Evolutionary conservation across 139 green algal genomes (phyloP), one percentile per base, ranked within the genome.

Genomic region (Auxenochlorella protothecoides): DNA sequence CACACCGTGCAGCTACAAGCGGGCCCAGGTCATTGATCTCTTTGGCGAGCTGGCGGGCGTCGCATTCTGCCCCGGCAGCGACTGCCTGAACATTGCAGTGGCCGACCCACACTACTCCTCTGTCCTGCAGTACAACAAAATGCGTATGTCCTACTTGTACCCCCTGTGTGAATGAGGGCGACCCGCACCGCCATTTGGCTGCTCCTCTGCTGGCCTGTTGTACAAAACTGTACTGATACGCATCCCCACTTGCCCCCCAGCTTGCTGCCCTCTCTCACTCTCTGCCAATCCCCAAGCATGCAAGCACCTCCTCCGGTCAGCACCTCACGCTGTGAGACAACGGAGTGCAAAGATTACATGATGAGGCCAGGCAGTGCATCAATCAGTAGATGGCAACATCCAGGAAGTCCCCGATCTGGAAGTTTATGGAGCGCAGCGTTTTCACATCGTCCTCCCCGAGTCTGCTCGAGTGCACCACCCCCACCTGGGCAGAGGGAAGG

Each of bases 401-500:
- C 59, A 77, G 15, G 72, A 68, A 77, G 66, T 77, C 72, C 3
- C 72, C 70, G 2, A 84, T 96, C 77, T 97, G 89, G 76, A 97
- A 97, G 8, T 84, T 83, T 12, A 97, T 78, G 53, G 85, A 65
- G 61, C 84, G 80, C 55, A 97, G 76, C 2, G 86, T 87, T 81
- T 92, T 95, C 27, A 75, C 66, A 73, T 97, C 92, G 63, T 97
- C 92, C 8, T 83, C 76, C 4, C 82, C 78, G 51, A 71, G 53
- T 10, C 76, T 68, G 0, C 69, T 79, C 3, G 72, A 77, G 64
- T 86, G 82, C 54, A 90, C 83, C 51, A 71, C 56, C 2, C 90
- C 90, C 16, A 94, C 86, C 86, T 91, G 80, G 27, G 65, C 13
- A 44, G 27, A 44, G 27, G 27, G 27, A 44, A 44, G 27, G 27